phyloP scores from a whole-genome alignment of 2,329 filamentous ascomycete genomes.

The Aschersonia sp. region DNA sequence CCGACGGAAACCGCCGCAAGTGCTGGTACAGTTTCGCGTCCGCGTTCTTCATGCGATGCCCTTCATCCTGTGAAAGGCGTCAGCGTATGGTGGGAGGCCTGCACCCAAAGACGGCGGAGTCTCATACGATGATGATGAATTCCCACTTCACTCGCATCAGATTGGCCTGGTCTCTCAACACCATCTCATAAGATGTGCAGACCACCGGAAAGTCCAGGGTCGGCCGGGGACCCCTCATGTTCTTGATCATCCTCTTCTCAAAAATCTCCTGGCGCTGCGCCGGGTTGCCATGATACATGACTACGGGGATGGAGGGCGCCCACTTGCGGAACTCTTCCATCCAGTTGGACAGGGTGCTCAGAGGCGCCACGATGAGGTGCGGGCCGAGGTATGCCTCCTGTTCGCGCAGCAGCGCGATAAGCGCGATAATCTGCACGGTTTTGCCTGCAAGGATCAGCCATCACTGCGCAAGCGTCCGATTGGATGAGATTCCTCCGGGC shows the following conservation, averaged over 20 bases:
- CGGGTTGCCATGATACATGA: conserved; percentile 82
- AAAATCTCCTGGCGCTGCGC: conserved; percentile 65
- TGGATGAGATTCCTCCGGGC: neutral
- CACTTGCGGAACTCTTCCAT: conserved; percentile 84
- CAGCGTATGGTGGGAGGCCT: neutral
- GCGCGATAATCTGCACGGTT: conserved; percentile 78
- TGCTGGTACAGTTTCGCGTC: conserved; percentile 86
- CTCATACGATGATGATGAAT: conserved; percentile 81
- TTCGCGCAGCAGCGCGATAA: conserved; percentile 77
- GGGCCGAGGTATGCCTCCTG: conserved; percentile 72
- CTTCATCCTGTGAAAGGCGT: conserved; percentile 55
- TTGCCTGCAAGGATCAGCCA: conserved; percentile 42
- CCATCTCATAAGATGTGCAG: conserved; percentile 92
- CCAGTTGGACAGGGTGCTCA: conserved; percentile 93
- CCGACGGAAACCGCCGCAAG: conserved; percentile 74
- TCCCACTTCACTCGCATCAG: conserved; percentile 83
- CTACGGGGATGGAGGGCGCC: conserved; percentile 76
- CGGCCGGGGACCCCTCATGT: conserved; percentile 46
- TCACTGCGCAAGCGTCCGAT: neutral
- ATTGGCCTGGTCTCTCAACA: conserved; percentile 74
- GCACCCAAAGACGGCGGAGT: neutral
- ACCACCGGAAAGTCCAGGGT: conserved; percentile 71
- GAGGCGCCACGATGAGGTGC: conserved; percentile 76
- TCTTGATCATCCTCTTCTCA: conserved; percentile 51
- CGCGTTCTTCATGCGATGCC: conserved; percentile 93